Evolutionary conservation across 805 yeast genomes (phyloP).

Genomic region (Saturnispora dispora): DNA sequence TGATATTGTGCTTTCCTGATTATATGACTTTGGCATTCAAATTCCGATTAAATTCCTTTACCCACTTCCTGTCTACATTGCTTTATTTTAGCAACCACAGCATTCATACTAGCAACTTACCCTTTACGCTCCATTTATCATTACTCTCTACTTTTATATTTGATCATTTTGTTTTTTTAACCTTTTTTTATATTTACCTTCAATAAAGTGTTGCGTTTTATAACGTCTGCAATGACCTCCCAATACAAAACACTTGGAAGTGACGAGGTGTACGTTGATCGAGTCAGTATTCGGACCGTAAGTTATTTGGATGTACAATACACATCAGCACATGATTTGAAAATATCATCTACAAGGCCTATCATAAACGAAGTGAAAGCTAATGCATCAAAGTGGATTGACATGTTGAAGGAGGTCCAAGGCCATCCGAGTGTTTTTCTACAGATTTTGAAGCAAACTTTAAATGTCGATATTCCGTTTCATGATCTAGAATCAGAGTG

Average conservation of each 20-base stretch:
- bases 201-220: not conserved
- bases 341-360: not conserved
- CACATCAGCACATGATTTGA: not conserved
- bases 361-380: not conserved
- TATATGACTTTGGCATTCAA: not conserved
- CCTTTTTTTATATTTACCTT: not conserved
- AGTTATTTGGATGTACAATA: slow-evolving; percentile 1
- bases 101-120: not conserved
- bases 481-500: slow-evolving; percentile 2
- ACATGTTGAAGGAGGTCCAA: slow-evolving; percentile 1
- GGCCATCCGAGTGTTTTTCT: slow-evolving; percentile 5
- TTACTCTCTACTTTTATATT: not conserved
- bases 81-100: not conserved
- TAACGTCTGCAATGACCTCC: not conserved
- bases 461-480: not conserved
- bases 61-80: not conserved
- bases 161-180: not conserved
- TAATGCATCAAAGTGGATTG: not conserved
- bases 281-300: not conserved
- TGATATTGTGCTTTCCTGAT: not conserved
- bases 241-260: slow-evolving; percentile 4
- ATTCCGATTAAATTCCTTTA: not conserved
- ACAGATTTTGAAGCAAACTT: not conserved
- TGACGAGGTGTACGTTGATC: slow-evolving; percentile 2
- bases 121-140: not conserved